Base-by-base conservation (phyloP, 345 rosid genomes). In the Arabidopsis arenosa region DNA sequence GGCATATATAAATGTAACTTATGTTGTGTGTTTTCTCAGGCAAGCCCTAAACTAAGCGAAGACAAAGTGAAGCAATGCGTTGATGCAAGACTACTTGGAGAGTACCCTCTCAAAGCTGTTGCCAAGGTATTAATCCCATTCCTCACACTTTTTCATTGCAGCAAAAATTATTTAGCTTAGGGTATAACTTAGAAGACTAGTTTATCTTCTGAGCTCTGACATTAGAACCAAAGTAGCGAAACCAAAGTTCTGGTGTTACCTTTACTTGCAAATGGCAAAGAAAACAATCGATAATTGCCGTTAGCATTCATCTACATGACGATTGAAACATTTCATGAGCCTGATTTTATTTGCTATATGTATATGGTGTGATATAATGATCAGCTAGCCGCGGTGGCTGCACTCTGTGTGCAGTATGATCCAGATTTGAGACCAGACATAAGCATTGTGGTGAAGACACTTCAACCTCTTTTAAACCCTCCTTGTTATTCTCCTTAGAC, bases 301-400 rank as follows among this genome's bases (percentile, higher is more conserved):
- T 18, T 18, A 18, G 12, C 58, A 32, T 48, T 45, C 17, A 36
- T 13, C 21, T 17, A 2, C 33, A 9, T 33, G 65, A 41, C 53
- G 17, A 4, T 17, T 17, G 13, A 58, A 35, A 33, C 64, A 18
- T 30, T 18, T 37, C 32, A 14, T 49, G 47, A 49, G n/a, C 43
- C 40, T 69, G 17, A 43, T 26, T 15, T 37, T 0, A 23, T 52
- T 68, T 57, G 23, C 43, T 47, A 49, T 32, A 49, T 66, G 53
- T 21, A 14, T 6, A n/a, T 14, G 18, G 51, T 75, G 15, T 4
- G 17, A 57, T 58, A 26, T 48, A 40, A 44, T 66, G 45, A 77
- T 67, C 85, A 90, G 93, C 35, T 88, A 76, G 90, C 96, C 45
- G 91, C 90, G 1, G 91, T 88, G 44, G 89, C 91, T 68, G 96